Conservation (phyloP, 163 green algal species). For the Volvox carteri region DNA sequence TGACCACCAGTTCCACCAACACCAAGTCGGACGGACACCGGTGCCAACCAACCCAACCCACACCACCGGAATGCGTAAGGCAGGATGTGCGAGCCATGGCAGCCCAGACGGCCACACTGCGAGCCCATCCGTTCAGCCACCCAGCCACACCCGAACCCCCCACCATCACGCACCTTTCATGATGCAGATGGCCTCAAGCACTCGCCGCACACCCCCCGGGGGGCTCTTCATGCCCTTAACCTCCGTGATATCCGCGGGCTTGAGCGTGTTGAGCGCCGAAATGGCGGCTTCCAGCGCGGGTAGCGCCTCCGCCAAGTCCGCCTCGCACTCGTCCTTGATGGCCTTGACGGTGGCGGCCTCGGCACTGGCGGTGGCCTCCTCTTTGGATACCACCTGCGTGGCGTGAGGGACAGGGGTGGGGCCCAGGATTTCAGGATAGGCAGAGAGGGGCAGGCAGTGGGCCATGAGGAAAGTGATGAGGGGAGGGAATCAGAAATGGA, state of each 20-base stretch:
- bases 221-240: constrained; percentile 88
- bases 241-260: constrained; percentile 87
- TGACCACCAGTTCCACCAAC: too few species aligned
- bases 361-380: constrained; percentile 78
- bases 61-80: too few species aligned
- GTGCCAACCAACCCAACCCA: too few species aligned
- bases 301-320: constrained; percentile 79
- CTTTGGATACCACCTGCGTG: constrained; percentile 70
- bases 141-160: too few species aligned
- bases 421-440: background rate
- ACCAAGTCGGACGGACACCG: too few species aligned
- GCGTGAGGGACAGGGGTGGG: background rate
- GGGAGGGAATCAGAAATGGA: background rate
- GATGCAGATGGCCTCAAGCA: constrained; percentile 89
- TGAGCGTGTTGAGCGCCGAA: constrained; percentile 87
- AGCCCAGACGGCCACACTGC: too few species aligned
- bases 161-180: constrained; percentile 73
- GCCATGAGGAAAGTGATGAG: background rate
- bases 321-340: constrained; percentile 87
- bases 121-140: too few species aligned
- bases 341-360: constrained; percentile 83
- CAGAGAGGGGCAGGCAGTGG: background rate
- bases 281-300: constrained; percentile 76
- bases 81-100: too few species aligned
- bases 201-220: constrained; percentile 73